Evolutionary conservation across 306 rosid genomes (phyloP), one percentile per base, ranked within the genome.

Genomic region (Rubus idaeus): DNA sequence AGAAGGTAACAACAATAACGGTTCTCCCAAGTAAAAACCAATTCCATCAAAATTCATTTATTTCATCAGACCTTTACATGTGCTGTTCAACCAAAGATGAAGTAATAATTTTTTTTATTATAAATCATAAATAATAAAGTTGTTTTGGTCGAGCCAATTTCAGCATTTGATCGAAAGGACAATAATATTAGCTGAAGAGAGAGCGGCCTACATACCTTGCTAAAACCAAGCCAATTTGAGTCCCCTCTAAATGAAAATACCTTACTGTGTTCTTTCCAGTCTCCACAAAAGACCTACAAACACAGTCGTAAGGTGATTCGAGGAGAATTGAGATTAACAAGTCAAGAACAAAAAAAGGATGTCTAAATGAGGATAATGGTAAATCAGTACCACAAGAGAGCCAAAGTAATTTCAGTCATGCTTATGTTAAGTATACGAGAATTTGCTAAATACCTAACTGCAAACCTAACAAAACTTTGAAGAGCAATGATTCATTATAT

Each of bases 161-260:
- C 20, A 4, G 20, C 20, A 40, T 72, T 72, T 70, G 62, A 17
- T 37, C 30, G 17, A n/a, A 40, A 37, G 52, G 7, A 30, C 44
- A 56, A 41, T 30, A 41, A 5, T 16, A 51, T 35, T 55, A 56
- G 46, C 45, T 41, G 1, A 55, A 20, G 51, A 63, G 37, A 30
- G 60, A 16, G 23, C 39, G 55, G 16, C 12, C n/a, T 37, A 50
- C 13, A 63, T 88, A 91, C 98, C 98, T 94, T 94, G 77, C 90
- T 83, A 83, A 94, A 94, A 21, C 98, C 98, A 79, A 94, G 97
- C 98, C 98, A 94, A 72, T 91, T 94, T 30, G 98, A 94, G 77
- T 94, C 98, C 79, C 98, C 98, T 83, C 97, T 88, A 80, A 86
- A 89, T 45, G 98, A 90, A 85, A 86, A 87, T 68, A 83, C 70